These are phyloP conservation scores for Zymoseptoria pseudotritici DNA, from an alignment of 2,329 filamentous ascomycete genomes.

Conservation along the genomic window DNA sequence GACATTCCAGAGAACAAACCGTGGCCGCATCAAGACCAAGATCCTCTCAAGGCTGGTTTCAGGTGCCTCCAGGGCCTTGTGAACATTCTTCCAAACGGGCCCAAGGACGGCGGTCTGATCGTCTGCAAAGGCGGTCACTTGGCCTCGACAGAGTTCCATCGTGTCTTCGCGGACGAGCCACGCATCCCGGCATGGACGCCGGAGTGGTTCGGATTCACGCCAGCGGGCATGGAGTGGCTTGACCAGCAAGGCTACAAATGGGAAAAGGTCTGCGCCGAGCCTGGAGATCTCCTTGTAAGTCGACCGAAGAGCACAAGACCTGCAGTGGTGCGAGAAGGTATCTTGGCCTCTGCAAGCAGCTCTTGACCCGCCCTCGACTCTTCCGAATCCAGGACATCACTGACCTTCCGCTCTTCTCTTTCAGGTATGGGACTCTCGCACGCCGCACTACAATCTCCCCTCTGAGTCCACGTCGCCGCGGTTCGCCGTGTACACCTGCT, in stretches of 20 bases:
- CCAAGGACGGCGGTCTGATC: constrained; percentile 33
- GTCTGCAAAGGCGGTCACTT: constrained; percentile 29
- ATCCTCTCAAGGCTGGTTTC: constrained; percentile 40
- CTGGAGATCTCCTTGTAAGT: constrained; percentile 18
- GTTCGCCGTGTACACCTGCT: constrained; percentile 31
- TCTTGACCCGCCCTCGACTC: too few species aligned
- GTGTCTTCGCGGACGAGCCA: constrained; percentile 20
- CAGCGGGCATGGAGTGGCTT: constrained; percentile 27
- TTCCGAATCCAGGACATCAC: too few species aligned
- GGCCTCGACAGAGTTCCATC: constrained; percentile 29
- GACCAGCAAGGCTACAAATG: constrained; percentile 15
- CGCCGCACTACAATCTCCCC: constrained; percentile 29
- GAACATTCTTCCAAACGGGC: constrained; percentile 36
- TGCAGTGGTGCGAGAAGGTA: too few species aligned
- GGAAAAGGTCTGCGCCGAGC: constrained; percentile 23
- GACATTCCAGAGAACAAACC: constrained; percentile 35
- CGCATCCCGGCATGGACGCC: constrained; percentile 26
- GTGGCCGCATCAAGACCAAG: constrained; percentile 43
- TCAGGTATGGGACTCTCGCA: constrained; percentile 19
- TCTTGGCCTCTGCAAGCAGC: too few species aligned
- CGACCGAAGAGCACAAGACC: too few species aligned
- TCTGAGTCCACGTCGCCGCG: constrained; percentile 24
- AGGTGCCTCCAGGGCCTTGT: constrained; percentile 47
- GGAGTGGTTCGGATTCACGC: constrained; percentile 31
- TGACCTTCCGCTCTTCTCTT: too few species aligned